phyloP scores from a whole-genome alignment of 1,284 basidiomycete genomes.

The Erythrobasidium hasegawianum region DNA sequence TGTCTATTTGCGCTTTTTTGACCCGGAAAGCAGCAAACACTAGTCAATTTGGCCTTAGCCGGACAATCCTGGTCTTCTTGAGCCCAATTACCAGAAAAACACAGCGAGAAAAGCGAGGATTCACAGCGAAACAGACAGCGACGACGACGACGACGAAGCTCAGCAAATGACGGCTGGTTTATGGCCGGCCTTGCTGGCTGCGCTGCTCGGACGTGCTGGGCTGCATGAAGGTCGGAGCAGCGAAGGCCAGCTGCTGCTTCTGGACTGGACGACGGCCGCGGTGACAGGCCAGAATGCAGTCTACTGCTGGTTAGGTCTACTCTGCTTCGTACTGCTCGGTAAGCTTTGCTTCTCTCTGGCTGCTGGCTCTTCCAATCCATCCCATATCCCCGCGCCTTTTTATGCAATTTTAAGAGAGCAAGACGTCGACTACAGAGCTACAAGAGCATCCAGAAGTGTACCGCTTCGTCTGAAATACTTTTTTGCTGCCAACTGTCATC shows the following conservation, averaged over 20 bases:
- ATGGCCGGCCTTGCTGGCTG: slow-evolving; percentile 30
- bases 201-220: slow-evolving; percentile 15
- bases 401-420: too few relatives aligned
- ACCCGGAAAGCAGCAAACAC: neutral
- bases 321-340: slow-evolving; percentile 12
- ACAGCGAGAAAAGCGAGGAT: too few relatives aligned
- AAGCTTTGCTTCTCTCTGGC: slow-evolving; percentile 4
- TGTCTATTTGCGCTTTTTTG: neutral
- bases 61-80: neutral
- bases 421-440: too few relatives aligned
- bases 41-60: neutral
- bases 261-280: neutral
- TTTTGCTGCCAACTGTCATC: too few relatives aligned
- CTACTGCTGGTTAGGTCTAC: slow-evolving; percentile 2
- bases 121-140: neutral
- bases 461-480: too few relatives aligned
- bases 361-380: too few relatives aligned
- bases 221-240: neutral
- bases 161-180: slow-evolving; percentile 17
- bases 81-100: too few relatives aligned
- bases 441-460: too few relatives aligned
- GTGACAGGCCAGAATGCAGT: neutral
- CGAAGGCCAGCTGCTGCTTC: neutral
- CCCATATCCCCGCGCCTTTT: too few relatives aligned
- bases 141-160: slow-evolving; percentile 3